Base-by-base conservation (phyloP, 2,329 filamentous ascomycete species). In the Venturia oleaginea region DNA sequence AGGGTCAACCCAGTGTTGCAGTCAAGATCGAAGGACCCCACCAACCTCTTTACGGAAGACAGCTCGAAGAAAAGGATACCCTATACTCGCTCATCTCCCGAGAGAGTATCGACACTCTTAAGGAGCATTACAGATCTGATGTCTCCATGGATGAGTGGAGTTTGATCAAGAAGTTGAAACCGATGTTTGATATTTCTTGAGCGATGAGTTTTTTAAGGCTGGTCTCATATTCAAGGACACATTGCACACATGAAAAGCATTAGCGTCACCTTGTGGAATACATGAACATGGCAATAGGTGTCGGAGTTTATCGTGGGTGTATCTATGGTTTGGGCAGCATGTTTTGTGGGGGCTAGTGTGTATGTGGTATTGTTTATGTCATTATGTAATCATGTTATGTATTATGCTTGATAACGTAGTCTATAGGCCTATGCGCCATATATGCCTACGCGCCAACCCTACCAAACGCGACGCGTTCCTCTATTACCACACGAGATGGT, bases 11-110 rank as follows among this genome's bases (percentile, higher is more conserved):
- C n/a, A 95, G 92, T 1, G 95, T 99, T 11, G 94, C 94, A 24
- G 83, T 99, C 80, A 99, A 99, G 83, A 95, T 99, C 71, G 95
- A 99, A 79, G 93, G 92, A 63, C 79, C 87, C 65, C 91, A 93
- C 75, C 94, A 99, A 80, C 95, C 94, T 19, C 85, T 89, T 66
- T 99, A 99, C 74, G 94, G 94, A 65, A 89, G 94, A 67, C 94
- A 99, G 68, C 84, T 99, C 61, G 94, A 99, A 76, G 93, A 99
- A 76, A 85, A 86, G 68, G 94, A 99, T 75, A 83, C 79, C 1
- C 82, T 99, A 17, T 97, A 97, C 83, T 93, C 89, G 68, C 82
- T 89, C 66, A 91, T 99, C 71, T 94, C 90, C 54, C 85, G 94
- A 69, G 83, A 86, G 70, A 94, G 89, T 72, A 99, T 99, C 76